These are phyloP conservation scores for Colletotrichum phormii DNA, from an alignment of 2,329 filamentous ascomycete species.

Conservation along the genomic window DNA sequence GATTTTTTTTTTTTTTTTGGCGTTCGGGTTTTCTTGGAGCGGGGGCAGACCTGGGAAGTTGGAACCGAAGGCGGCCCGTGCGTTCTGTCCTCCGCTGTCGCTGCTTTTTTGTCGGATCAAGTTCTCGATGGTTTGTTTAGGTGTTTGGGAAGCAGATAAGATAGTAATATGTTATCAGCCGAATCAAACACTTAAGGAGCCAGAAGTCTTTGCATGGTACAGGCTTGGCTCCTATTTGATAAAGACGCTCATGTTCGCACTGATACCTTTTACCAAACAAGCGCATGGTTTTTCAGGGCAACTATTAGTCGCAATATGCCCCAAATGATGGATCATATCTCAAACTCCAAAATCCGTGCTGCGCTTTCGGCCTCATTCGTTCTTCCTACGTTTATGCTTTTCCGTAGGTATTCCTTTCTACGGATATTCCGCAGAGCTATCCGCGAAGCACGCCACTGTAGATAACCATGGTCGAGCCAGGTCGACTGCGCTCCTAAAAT, in stretches of 20 bases:
- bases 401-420: not conserved
- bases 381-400: not conserved
- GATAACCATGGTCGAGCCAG: not conserved
- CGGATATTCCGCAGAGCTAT: not conserved
- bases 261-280: not conserved
- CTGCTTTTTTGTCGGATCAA: not conserved
- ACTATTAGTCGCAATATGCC: not conserved
- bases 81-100: conserved; percentile 10
- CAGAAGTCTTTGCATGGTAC: too few species aligned
- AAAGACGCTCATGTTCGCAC: not conserved
- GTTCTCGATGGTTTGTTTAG: not conserved
- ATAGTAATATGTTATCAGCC: too few species aligned
- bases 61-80: not conserved
- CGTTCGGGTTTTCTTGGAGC: not conserved
- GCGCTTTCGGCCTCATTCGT: not conserved
- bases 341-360: not conserved
- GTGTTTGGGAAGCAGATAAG: not conserved
- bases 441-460: not conserved
- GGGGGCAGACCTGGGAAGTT: not conserved
- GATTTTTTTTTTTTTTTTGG: not conserved
- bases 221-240: too few species aligned
- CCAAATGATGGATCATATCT: not conserved
- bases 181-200: too few species aligned
- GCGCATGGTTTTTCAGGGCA: too few species aligned
- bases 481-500: not conserved